Base-by-base conservation (phyloP, 73 alveolate genomes). In the Stentor coeruleus region DNA sequence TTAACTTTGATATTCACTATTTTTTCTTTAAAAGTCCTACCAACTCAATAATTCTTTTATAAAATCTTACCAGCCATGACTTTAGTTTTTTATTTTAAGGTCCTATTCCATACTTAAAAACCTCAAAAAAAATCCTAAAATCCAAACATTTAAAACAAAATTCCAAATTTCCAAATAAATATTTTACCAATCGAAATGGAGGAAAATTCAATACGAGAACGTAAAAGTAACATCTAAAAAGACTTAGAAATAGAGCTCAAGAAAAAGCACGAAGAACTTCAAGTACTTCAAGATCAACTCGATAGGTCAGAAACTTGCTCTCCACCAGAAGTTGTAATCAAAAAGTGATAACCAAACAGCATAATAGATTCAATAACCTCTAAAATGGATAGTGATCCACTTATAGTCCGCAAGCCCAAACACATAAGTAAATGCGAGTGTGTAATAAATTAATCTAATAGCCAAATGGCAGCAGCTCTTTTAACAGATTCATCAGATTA, bases 401-500 rank as follows among this genome's bases (percentile, higher is more conserved):
- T 49, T 6, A 11, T 49, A 20, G 20, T 49, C 28, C 66, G 20
- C 28, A 49, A 49, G 66, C 66, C 6, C 28, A 49, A 20, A 49
- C 6, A 20, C 20, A 49, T 11, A 11, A 49, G 28, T 20, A 49
- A 49, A 49, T 49, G 66, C 20, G 66, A 49, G 6, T 49, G 66
- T 49, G n/a, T n/a, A n/a, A n/a, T n/a, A n/a, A n/a, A n/a, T n/a
- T n/a, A n/a, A n/a, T n/a, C n/a, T n/a, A 49, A 49, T 11, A 20
- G 66, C 28, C 66, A 20, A 6, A 49, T 49, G 66, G 66, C 66
- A 6, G 66, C 6, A 20, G 6, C 66, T 11, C 6, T 66, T 26
- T 26, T 66, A 31, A 66, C 79, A 20, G 79, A 66, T 66, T 66
- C 79, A 20, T 66, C 79, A 33, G 39, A 66, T 31, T 66, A 66